A percentile compares a stretch with the other conserved stretches of the same genome.
phyloP scores from a whole-genome alignment of 139 green algal species.

The Asterochloris sp. region DNA sequence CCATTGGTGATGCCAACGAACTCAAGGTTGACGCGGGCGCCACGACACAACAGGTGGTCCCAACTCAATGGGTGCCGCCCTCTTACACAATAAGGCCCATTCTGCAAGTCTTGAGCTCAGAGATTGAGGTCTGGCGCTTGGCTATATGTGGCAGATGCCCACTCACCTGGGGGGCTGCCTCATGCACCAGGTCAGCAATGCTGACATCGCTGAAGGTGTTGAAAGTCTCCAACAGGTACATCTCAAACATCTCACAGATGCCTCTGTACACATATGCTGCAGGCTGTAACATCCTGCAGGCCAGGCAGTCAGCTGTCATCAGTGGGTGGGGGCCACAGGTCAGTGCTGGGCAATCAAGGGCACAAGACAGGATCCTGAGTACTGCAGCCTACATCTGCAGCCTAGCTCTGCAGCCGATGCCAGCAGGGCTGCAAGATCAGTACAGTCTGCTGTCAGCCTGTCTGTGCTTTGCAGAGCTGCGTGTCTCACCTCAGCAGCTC shows the following conservation, averaged over 20 bases:
- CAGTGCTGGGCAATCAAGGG: no score
- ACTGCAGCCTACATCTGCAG: not conserved
- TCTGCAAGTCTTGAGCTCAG: no score
- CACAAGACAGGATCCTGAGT: no score
- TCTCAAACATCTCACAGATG: conserved; percentile 46
- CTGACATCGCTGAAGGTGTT: conserved; percentile 32
- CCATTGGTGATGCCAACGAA: no score
- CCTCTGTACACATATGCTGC: conserved; percentile 30
- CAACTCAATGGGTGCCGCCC: no score
- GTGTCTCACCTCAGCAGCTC: conserved; percentile 35
- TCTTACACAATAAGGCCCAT: no score
- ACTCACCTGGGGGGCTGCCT: conserved; percentile 12
- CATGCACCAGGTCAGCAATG: conserved; percentile 23
- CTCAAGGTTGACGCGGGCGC: no score
- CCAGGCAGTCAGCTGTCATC: not conserved
- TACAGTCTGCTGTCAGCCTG: not conserved
- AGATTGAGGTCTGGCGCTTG: no score
- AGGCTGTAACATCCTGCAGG: conserved; percentile 32
- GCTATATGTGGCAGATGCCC: no score
- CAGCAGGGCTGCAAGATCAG: no score
- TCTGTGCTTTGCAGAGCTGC: not conserved
- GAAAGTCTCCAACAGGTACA: conserved; percentile 47
- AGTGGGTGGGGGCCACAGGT: not conserved
- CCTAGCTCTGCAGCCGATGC: not conserved
- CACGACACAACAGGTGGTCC: no score